Percentiles rank a stretch among this genome's conserved stretches.
phyloP scores from a whole-genome alignment of 805 yeast species.

The Spathaspora sp. region DNA sequence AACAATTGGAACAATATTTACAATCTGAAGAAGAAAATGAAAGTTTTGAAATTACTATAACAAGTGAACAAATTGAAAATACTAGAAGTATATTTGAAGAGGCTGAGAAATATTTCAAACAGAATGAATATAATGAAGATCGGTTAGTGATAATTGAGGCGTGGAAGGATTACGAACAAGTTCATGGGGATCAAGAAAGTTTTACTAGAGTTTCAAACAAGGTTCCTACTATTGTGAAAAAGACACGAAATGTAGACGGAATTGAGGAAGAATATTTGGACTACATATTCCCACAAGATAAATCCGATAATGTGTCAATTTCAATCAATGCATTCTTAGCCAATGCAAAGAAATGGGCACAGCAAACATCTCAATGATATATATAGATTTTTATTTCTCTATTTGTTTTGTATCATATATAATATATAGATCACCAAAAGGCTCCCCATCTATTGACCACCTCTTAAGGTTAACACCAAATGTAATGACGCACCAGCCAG shows the following conservation, averaged over 20 bases:
- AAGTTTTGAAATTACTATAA: conserved; percentile 50
- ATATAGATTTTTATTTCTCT: background rate
- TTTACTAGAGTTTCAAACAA: conserved; percentile 36
- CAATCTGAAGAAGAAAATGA: conserved; percentile 43
- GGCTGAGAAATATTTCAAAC: conserved; percentile 47
- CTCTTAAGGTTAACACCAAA: conserved; percentile 87
- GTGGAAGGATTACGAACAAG: conserved; percentile 59
- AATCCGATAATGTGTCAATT: conserved; percentile 13
- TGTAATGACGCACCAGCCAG: conserved; percentile 85
- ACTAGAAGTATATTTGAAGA: conserved; percentile 56
- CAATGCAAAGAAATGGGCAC: conserved; percentile 31
- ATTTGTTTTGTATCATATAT: background rate
- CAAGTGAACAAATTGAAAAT: conserved; percentile 45
- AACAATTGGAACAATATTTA: conserved; percentile 43
- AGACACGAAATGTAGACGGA: conserved; percentile 42
- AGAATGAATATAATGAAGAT: conserved; percentile 30
- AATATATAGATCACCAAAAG: background rate
- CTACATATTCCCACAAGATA: conserved; percentile 67
- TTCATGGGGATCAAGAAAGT: conserved; percentile 50
- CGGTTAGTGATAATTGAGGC: conserved; percentile 57
- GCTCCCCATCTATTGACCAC: conserved; percentile 48
- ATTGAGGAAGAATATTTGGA: conserved; percentile 53
- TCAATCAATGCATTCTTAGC: conserved; percentile 34
- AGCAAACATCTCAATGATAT: background rate
- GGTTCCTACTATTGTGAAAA: conserved; percentile 52